Evolutionary conservation across 352 stramenopile genomes (phyloP).

Genomic region (Thalassiosira mediterranea): DNA sequence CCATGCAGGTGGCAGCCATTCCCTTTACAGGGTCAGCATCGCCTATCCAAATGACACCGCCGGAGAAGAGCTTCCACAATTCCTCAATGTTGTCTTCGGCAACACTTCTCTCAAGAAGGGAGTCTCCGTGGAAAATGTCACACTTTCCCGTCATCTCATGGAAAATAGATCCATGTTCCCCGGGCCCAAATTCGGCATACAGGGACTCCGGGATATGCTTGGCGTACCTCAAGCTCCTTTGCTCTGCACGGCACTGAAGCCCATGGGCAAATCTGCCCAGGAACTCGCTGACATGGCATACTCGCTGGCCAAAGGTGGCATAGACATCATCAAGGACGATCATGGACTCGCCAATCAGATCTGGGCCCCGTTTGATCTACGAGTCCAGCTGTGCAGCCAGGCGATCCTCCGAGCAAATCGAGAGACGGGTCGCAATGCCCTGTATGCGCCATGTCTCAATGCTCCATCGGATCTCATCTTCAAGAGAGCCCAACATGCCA

Average conservation of each 20-base stretch:
- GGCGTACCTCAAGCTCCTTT: slow-evolving; percentile 22
- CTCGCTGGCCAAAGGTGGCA: slow-evolving; percentile 32
- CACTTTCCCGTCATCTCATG: slow-evolving; percentile 25
- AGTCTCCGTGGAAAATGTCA: slow-evolving; percentile 33
- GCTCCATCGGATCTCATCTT: slow-evolving; percentile 21
- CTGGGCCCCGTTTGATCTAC: slow-evolving; percentile 37
- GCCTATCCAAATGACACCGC: slow-evolving; percentile 38
- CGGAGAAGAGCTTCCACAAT: slow-evolving; percentile 38
- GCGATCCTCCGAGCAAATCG: slow-evolving; percentile 32
- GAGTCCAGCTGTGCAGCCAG: slow-evolving; percentile 22
- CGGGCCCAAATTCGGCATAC: slow-evolving; percentile 37
- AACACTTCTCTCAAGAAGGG: slow-evolving; percentile 47
- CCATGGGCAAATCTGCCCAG: slow-evolving; percentile 24
- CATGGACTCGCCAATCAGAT: slow-evolving; percentile 43
- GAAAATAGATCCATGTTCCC: slow-evolving; percentile 35
- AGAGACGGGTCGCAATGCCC: slow-evolving; percentile 31
- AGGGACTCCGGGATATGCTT: slow-evolving; percentile 21
- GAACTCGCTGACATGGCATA: slow-evolving; percentile 45
- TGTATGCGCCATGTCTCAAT: slow-evolving; percentile 45
- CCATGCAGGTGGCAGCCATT: background rate
- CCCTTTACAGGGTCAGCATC: slow-evolving; percentile 22
- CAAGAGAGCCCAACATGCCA: slow-evolving; percentile 19
- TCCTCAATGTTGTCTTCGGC: slow-evolving; percentile 49
- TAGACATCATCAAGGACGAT: slow-evolving; percentile 53
- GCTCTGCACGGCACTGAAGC: slow-evolving; percentile 37